A percentile compares a stretch with the other conserved stretches of the same genome.
These are phyloP conservation scores for Secale cereale DNA, from an alignment of 176 grass and related monocot species.

Conservation along the genomic window DNA sequence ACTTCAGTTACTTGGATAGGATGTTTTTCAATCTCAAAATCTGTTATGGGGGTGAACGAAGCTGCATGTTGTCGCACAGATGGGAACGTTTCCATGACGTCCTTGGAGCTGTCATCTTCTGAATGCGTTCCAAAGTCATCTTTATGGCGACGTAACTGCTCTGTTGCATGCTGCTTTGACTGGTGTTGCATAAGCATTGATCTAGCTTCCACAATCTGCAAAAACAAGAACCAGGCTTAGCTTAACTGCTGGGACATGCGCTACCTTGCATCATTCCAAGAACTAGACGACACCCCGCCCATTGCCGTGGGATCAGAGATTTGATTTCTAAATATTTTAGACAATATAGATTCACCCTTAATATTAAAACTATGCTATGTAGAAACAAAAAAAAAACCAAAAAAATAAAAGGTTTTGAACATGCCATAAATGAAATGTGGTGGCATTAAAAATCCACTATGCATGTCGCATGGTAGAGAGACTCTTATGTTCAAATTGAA, in stretches of 20 bases:
- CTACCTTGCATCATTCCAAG: neutral
- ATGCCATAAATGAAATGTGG: too few species aligned
- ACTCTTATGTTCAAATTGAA: too few species aligned
- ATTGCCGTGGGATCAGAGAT: too few species aligned
- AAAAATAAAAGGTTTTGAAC: too few species aligned
- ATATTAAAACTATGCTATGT: too few species aligned
- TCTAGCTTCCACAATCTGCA: conserved; percentile 93
- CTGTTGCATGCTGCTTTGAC: conserved; percentile 49
- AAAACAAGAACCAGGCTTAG: conserved; percentile 26
- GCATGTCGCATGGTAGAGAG: too few species aligned
- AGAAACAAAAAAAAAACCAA: too few species aligned
- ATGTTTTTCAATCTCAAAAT: conserved; percentile 63
- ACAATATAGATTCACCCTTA: too few species aligned
- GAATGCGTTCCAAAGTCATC: conserved; percentile 20
- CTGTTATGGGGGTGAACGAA: conserved; percentile 40
- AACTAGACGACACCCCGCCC: neutral
- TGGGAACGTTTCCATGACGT: conserved; percentile 30
- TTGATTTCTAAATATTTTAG: too few species aligned
- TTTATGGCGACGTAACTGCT: conserved; percentile 35
- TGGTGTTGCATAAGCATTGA: conserved; percentile 79
- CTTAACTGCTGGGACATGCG: neutral
- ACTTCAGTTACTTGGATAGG: conserved; percentile 59
- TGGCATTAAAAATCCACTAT: too few species aligned
- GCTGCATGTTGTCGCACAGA: conserved; percentile 11
- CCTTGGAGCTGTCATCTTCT: conserved; percentile 29